These are phyloP conservation scores for Eucalyptus marginata DNA, from an alignment of 345 rosid genomes.

Conservation along the genomic window DNA sequence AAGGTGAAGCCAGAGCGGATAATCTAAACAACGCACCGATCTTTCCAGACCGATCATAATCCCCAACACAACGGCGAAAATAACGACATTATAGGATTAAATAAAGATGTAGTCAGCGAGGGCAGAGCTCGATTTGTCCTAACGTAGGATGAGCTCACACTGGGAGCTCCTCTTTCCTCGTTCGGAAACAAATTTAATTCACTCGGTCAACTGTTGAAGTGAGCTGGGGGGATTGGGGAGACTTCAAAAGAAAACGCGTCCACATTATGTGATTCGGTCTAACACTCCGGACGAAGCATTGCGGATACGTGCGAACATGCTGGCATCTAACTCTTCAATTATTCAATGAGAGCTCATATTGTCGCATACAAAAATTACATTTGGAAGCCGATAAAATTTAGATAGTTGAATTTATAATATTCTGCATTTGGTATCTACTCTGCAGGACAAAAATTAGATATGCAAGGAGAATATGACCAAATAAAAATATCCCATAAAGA, in stretches of 20 bases:
- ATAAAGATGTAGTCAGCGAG: not conserved
- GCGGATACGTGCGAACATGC: not conserved
- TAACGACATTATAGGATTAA: not conserved
- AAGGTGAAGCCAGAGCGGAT: not conserved
- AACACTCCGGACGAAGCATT: not conserved
- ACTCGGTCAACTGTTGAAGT: not conserved
- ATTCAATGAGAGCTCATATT: not conserved
- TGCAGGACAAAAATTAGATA: too few relatives aligned
- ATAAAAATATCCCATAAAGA: too few relatives aligned
- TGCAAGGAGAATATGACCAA: too few relatives aligned
- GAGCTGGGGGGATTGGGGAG: not conserved
- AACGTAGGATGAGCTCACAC: not conserved
- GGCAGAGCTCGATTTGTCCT: not conserved
- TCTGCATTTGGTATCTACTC: too few relatives aligned
- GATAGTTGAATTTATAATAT: too few relatives aligned
- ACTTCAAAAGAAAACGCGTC: not conserved
- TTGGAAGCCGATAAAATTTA: too few relatives aligned
- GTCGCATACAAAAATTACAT: accelerated
- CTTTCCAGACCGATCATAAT: not conserved
- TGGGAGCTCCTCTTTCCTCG: not conserved
- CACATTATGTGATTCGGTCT: not conserved
- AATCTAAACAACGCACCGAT: not conserved
- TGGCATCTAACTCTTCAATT: not conserved
- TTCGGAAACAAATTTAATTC: not conserved
- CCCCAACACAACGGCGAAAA: not conserved